These are phyloP conservation scores for Eleusine coracana DNA, from an alignment of 176 grass and related monocot species.

Conservation along the genomic window DNA sequence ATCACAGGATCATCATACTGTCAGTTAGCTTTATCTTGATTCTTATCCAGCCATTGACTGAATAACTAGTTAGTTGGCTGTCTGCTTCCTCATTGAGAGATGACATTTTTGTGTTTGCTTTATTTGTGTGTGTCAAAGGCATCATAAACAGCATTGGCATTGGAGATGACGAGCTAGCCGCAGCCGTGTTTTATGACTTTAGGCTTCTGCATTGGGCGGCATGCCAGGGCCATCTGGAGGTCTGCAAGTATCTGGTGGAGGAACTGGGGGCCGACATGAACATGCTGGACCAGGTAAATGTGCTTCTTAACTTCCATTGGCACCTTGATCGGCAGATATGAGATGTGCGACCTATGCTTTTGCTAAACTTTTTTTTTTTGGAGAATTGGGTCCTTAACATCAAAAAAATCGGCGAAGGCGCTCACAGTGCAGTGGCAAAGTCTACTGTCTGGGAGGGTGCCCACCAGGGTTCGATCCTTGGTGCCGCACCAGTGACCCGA, in stretches of 20 bases:
- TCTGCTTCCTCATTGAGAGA: too few relatives aligned
- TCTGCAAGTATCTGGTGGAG: conserved; percentile 51
- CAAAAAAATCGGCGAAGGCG: too few relatives aligned
- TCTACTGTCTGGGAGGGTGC: too few relatives aligned
- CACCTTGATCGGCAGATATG: background rate
- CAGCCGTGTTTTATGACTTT: too few relatives aligned
- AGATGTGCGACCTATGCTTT: background rate
- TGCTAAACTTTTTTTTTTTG: background rate
- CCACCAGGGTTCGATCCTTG: too few relatives aligned
- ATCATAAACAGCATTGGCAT: conserved; percentile 3
- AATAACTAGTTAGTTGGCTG: too few relatives aligned
- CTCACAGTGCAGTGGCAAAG: too few relatives aligned
- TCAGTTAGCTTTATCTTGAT: too few relatives aligned
- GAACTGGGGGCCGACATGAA: conserved; percentile 38
- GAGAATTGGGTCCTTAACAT: too few relatives aligned
- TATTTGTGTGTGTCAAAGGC: background rate
- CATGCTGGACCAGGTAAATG: background rate
- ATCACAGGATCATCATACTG: too few relatives aligned
- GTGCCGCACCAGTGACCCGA: too few relatives aligned
- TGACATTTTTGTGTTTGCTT: conserved; percentile 19
- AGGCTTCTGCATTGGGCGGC: background rate
- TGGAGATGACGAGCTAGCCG: background rate
- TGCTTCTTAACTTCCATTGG: conserved; percentile 7
- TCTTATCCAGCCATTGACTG: too few relatives aligned
- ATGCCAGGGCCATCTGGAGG: conserved; percentile 27